phyloP scores from a whole-genome alignment of 257 asterid species.

The Osmanthus fragrans region DNA sequence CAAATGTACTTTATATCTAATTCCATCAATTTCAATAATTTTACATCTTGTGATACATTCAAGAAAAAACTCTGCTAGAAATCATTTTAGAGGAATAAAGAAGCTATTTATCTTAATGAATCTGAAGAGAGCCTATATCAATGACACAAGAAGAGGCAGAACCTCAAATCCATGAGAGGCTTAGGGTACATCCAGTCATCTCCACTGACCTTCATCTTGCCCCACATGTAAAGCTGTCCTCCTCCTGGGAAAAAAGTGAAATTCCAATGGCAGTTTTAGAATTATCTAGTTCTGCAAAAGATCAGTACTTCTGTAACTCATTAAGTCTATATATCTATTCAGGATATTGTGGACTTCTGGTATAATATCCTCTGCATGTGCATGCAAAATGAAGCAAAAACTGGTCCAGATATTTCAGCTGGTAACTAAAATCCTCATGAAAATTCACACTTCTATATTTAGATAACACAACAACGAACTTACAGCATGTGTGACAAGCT shows the following conservation, averaged over 20 bases:
- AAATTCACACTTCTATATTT: neutral
- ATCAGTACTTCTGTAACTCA: neutral
- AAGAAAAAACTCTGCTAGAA: neutral
- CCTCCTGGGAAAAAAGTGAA: slow-evolving; percentile 57
- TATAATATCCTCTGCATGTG: neutral
- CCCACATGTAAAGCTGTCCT: slow-evolving; percentile 99
- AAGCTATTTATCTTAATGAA: slow-evolving; percentile 1
- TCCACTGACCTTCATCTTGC: slow-evolving; percentile 84
- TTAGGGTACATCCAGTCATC: slow-evolving; percentile 99
- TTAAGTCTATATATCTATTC: neutral
- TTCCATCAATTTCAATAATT: neutral
- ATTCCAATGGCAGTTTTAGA: neutral
- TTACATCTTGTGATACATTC: neutral
- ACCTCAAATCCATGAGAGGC: slow-evolving; percentile 97
- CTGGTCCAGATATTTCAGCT: neutral
- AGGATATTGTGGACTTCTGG: neutral
- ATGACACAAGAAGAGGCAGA: slow-evolving; percentile 25
- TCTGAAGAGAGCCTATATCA: slow-evolving; percentile 6
- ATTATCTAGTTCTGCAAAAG: slow-evolving; percentile 1
- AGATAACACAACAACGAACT: neutral
- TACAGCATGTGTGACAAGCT: neutral
- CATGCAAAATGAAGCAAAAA: neutral
- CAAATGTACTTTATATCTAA: neutral
- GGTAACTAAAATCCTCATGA: neutral
- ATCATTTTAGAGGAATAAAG: neutral